Percentiles rank a stretch among this genome's conserved stretches.
phyloP scores from a whole-genome alignment of 1,284 basidiomycete species.

The Testicularia cyperi region DNA sequence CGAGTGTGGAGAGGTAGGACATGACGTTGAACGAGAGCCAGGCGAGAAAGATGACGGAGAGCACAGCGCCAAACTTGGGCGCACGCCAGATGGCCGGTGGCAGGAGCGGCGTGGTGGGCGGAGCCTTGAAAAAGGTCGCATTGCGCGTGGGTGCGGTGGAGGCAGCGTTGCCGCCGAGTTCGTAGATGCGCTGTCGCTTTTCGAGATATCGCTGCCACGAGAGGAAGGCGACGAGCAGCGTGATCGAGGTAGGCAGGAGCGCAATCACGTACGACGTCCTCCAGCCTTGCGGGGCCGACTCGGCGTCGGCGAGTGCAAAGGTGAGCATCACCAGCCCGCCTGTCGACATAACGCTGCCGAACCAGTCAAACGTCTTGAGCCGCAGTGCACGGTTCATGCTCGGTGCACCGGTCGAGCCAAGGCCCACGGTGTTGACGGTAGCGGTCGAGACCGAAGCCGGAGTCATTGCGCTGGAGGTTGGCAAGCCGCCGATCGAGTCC shows the following conservation, averaged over 20 bases:
- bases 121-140: conserved; percentile 62
- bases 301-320: conserved; percentile 76
- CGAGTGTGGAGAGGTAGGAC: conserved; percentile 38
- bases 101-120: conserved; percentile 36
- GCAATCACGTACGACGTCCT: conserved; percentile 65
- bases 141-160: conserved; percentile 50
- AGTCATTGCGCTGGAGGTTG: conserved; percentile 3
- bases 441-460: conserved; percentile 3
- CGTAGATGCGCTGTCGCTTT: conserved; percentile 21
- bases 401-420: background rate
- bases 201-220: conserved; percentile 71
- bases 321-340: conserved; percentile 74
- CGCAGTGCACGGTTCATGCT: conserved; percentile 12
- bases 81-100: conserved; percentile 49
- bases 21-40: conserved; percentile 68
- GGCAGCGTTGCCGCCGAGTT: conserved; percentile 11
- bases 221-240: conserved; percentile 68
- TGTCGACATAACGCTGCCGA: conserved; percentile 75
- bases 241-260: conserved; percentile 69
- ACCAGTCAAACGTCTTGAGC: conserved; percentile 69
- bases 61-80: conserved; percentile 61
- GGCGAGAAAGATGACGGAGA: conserved; percentile 74
- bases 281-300: conserved; percentile 73
- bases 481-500: background rate
- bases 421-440: background rate